A percentile compares a stretch with the other conserved stretches of the same genome.
phyloP scores from a whole-genome alignment of 1,139 yeast genomes.

The Suhomyces bokatorum region DNA sequence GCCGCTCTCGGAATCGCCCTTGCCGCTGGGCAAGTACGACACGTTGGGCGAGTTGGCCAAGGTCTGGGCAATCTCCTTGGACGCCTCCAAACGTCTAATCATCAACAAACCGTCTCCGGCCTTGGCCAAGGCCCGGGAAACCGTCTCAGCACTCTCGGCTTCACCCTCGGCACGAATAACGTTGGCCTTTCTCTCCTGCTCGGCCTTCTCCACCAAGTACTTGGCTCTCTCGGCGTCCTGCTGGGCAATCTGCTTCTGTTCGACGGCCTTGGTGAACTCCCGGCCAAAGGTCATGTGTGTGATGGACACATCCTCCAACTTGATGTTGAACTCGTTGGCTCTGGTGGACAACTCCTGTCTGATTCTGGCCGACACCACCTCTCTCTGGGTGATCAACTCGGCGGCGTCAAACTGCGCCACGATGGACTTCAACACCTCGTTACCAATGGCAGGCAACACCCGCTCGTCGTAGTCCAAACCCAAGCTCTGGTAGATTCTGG shows the following conservation, averaged over 20 bases:
- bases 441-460: constrained; percentile 95
- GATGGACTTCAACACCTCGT: constrained; percentile 90
- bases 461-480: constrained; percentile 97
- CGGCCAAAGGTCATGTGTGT: constrained; percentile 97
- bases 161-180: constrained; percentile 99
- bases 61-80: constrained; percentile 90
- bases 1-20: constrained; percentile 30
- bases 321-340: constrained; percentile 86
- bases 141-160: constrained; percentile 96
- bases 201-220: constrained; percentile 92
- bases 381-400: constrained; percentile 95
- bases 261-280: constrained; percentile 98
- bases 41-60: constrained; percentile 82
- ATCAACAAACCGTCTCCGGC: constrained; percentile 95
- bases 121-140: constrained; percentile 88
- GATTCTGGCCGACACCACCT: constrained; percentile 87
- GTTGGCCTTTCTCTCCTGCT: constrained; percentile 93
- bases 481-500: constrained; percentile 82
- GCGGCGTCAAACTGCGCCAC: constrained; percentile 99
- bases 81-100: constrained; percentile 95
- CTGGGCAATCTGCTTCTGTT: constrained; percentile 98
- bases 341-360: constrained; percentile 83
- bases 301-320: constrained; percentile 93
- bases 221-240: constrained; percentile 99
- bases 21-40: constrained; percentile 79